Percentiles rank a stretch among this genome's conserved stretches.
Conservation (phyloP, 179 eudicot genomes). For the Silene noctiflora region DNA sequence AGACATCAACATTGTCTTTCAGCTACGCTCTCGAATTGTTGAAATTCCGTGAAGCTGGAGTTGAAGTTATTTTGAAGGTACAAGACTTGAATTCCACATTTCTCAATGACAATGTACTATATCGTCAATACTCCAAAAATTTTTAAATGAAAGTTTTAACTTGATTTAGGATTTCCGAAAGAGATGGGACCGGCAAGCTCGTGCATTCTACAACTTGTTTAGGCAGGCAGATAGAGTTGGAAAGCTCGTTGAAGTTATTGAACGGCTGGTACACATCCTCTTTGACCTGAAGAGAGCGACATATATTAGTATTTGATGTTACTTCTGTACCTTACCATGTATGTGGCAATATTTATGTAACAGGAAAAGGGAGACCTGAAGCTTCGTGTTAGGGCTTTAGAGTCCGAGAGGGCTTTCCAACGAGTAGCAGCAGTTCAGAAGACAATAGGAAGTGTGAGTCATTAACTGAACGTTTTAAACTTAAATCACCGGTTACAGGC, state of each 20-base stretch:
- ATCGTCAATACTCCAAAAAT: background rate
- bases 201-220: constrained; percentile 89
- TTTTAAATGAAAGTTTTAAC: constrained; percentile 4
- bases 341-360: constrained; percentile 13
- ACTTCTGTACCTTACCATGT: background rate
- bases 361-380: constrained; percentile 98
- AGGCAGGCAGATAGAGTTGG: constrained; percentile 95
- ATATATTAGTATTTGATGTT: constrained; percentile 4
- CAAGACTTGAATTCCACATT: constrained; percentile 2
- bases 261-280: constrained; percentile 62
- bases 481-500: background rate
- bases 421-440: constrained; percentile 94
- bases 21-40: constrained; percentile 93
- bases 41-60: constrained; percentile 93
- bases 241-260: constrained; percentile 68
- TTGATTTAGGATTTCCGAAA: constrained; percentile 71
- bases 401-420: constrained; percentile 95
- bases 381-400: constrained; percentile 91
- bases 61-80: constrained; percentile 82
- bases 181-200: constrained; percentile 90
- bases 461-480: constrained; percentile 9
- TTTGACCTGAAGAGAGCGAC: background rate
- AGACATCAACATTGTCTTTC: constrained; percentile 26
- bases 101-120: background rate
- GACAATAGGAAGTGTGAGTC: constrained; percentile 90